These are phyloP conservation scores for Knufia petricola DNA, from an alignment of 2,329 filamentous ascomycete species.

Conservation along the genomic window DNA sequence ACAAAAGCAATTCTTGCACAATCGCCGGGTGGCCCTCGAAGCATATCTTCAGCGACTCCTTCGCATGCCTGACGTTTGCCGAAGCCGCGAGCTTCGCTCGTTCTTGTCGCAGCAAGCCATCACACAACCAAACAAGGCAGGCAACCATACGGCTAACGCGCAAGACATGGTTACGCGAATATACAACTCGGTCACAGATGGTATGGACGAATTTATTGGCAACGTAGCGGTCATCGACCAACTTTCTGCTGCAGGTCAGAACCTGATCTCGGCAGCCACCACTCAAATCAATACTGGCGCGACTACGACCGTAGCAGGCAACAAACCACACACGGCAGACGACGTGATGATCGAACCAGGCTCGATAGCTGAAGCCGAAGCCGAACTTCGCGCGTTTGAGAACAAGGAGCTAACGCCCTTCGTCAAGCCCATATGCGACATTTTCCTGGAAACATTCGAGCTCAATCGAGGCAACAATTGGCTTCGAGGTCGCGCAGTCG, in stretches of 20 bases:
- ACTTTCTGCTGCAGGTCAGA: conserved; percentile 84
- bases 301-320: not conserved
- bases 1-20: conserved; percentile 89
- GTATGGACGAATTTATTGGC: conserved; percentile 94
- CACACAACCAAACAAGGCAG: conserved; percentile 52
- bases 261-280: conserved; percentile 51
- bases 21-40: conserved; percentile 73
- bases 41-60: conserved; percentile 75
- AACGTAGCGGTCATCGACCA: conserved; percentile 95
- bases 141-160: conserved; percentile 53
- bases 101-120: conserved; percentile 85
- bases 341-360: conserved; percentile 33
- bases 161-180: conserved; percentile 80
- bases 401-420: conserved; percentile 84
- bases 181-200: conserved; percentile 93
- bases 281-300: conserved; percentile 37
- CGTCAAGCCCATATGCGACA: conserved; percentile 95
- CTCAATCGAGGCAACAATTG: conserved; percentile 93
- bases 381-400: conserved; percentile 87
- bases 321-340: not conserved
- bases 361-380: conserved; percentile 70
- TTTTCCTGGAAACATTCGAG: conserved; percentile 93
- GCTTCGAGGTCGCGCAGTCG: conserved; percentile 88
- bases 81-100: conserved; percentile 79
- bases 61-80: conserved; percentile 82